Percentiles rank a stretch among this genome's conserved stretches.
phyloP scores from a whole-genome alignment of 2,329 filamentous ascomycete species.

The Byssoonygena ceratinophila region DNA sequence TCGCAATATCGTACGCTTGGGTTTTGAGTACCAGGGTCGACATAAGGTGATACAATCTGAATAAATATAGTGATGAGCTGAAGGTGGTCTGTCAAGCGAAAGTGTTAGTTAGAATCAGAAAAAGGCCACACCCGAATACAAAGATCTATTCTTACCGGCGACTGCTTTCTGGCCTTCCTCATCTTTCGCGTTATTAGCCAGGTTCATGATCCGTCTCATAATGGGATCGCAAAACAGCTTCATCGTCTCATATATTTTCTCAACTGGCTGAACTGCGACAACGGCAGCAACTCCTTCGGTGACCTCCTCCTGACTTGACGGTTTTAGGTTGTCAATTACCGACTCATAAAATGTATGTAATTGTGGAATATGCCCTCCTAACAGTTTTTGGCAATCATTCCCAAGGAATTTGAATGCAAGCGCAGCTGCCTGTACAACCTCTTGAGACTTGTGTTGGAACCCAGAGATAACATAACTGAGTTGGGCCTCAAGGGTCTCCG shows the following conservation, averaged over 20 bases:
- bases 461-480: constrained; percentile 92
- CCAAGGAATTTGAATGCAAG: constrained; percentile 96
- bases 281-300: constrained; percentile 92
- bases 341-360: constrained; percentile 88
- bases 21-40: constrained; percentile 62
- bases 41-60: constrained; percentile 63
- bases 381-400: constrained; percentile 78
- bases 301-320: constrained; percentile 83
- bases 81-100: constrained; percentile 56
- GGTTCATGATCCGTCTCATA: constrained; percentile 69
- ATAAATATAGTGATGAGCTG: constrained; percentile 88
- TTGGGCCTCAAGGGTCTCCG: constrained; percentile 82
- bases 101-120: constrained; percentile 10
- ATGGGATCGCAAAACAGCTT: constrained; percentile 92
- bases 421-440: constrained; percentile 83
- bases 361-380: constrained; percentile 72
- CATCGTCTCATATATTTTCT: constrained; percentile 71
- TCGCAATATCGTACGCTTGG: constrained; percentile 94
- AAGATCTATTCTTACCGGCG: constrained; percentile 49
- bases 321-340: constrained; percentile 74
- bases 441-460: constrained; percentile 77
- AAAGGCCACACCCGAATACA: not conserved
- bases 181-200: constrained; percentile 74
- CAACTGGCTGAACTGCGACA: constrained; percentile 70
- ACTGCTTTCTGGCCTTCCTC: constrained; percentile 76